phyloP scores from a whole-genome alignment of 305 asterid genomes.

The Solanum aculeatissimum region DNA sequence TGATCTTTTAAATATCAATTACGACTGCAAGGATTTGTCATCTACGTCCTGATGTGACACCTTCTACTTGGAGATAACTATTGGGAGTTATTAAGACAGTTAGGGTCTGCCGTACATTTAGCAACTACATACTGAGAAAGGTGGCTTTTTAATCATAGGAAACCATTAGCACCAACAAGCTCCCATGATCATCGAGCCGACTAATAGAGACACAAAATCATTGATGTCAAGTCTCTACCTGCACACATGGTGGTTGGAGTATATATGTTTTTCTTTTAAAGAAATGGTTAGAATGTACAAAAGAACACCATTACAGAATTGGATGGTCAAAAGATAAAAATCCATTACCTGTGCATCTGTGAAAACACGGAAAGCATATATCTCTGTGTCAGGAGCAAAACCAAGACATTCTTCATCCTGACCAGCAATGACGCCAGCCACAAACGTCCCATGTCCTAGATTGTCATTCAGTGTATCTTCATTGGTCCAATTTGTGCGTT shows the following conservation, averaged over 20 bases:
- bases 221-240: neutral
- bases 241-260: neutral
- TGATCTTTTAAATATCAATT: neutral
- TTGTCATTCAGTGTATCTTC: conserved; percentile 93
- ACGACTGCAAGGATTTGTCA: neutral
- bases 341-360: conserved; percentile 96
- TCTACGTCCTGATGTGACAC: neutral
- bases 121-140: neutral
- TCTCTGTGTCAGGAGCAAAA: conserved; percentile 96
- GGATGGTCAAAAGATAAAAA: conserved; percentile 18
- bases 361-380: conserved; percentile 94
- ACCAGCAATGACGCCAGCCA: conserved; percentile 97
- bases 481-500: conserved; percentile 98
- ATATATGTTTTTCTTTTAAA: neutral
- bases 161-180: neutral
- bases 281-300: neutral
- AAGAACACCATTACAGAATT: neutral
- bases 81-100: neutral
- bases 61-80: neutral
- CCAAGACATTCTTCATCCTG: conserved; percentile 96
- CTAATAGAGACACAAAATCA: neutral
- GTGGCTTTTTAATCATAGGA: neutral
- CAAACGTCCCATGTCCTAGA: conserved; percentile 99
- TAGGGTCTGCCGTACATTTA: neutral
- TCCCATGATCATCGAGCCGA: neutral